Base-by-base conservation (phyloP, 148 eudicot species). In the Cornus suecica region DNA sequence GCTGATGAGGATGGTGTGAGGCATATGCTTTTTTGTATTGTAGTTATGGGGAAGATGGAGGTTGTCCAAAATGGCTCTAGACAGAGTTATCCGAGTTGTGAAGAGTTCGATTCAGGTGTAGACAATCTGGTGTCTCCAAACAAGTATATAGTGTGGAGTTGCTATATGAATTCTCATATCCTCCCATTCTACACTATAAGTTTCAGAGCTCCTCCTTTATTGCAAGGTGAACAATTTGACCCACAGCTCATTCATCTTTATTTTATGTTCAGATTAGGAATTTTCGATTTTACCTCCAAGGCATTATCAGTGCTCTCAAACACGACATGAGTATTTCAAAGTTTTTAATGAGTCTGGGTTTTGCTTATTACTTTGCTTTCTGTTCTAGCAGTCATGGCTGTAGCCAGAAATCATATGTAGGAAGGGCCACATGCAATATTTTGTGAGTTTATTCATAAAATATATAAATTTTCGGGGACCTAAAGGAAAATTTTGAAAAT, bases 161-260 rank as follows among this genome's bases (percentile, higher is more conserved):
- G 76, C 65, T 75, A 84, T 61, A 89, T 94, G 87, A 92, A 92
- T 68, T 88, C 94, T 10, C 90, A 87, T 75, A 87, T 94, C 66
- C 77, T 90, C 76, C 98, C 98, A 0, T 90, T 88, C 65, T 90
- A 81, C 64, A 69, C 90, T 5, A 25, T 94, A 26, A 87, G 87
- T 74, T 90, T 92, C 77, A 87, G 70, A 78, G 77, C 86, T 31
- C 75, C 42, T 6, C 10, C 74, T 30, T 30, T 68, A 74, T 70
- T 76, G 30, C 69, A 73, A 26, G 79, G 92, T 87, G 71, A 75
- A 79, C 13, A 37, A 56, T 76, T 67, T 58, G 41, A 27, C 9
- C 42, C 31, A 11, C 11, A 29, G 6, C 23, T 69, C 10, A 22
- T 5, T 42, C 20, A n/a, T 0, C 2, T 15, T 37, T 8, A 29